Evolutionary conservation across 768 basidiomycete species (phyloP).

Genomic region (Hypholoma sublateritium): DNA sequence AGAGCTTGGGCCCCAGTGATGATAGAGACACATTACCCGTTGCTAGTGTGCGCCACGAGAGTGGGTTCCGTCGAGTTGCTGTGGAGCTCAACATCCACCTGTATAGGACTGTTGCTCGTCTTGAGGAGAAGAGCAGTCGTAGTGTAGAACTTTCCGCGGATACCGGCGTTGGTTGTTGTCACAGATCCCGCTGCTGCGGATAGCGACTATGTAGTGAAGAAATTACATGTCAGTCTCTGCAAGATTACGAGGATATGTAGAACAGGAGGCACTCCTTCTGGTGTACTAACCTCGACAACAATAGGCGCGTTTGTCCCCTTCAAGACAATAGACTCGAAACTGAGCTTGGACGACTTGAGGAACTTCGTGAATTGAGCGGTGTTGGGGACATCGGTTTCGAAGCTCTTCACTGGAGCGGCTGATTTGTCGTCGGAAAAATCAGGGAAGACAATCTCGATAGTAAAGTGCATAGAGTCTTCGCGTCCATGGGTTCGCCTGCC

Average conservation of each 20-base stretch:
- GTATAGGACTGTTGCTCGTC: conserved; percentile 1
- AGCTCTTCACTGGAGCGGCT: conserved; percentile 34
- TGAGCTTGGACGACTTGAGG: neutral
- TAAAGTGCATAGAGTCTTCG: conserved; percentile 9
- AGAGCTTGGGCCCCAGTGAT: neutral
- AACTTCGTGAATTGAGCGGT: conserved; percentile 39
- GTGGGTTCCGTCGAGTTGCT: neutral
- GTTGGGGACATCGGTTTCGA: conserved; percentile 44
- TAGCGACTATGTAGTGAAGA: neutral
- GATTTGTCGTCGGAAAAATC: neutral
- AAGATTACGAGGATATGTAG: neutral
- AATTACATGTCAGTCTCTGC: too few species aligned
- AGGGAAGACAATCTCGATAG: conserved; percentile 15
- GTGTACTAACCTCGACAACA: neutral
- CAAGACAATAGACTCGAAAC: conserved; percentile 3
- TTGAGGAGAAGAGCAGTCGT: neutral
- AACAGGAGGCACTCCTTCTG: neutral
- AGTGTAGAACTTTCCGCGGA: conserved; percentile 7
- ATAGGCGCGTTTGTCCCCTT: conserved; percentile 7
- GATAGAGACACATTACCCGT: neutral
- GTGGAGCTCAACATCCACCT: conserved; percentile 2
- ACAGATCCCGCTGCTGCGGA: neutral
- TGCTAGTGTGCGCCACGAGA: neutral
- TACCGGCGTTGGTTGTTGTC: neutral
- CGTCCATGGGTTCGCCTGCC: neutral